phyloP scores from a whole-genome alignment of 2,329 filamentous ascomycete species.

The Ambrosiella xylebori region DNA sequence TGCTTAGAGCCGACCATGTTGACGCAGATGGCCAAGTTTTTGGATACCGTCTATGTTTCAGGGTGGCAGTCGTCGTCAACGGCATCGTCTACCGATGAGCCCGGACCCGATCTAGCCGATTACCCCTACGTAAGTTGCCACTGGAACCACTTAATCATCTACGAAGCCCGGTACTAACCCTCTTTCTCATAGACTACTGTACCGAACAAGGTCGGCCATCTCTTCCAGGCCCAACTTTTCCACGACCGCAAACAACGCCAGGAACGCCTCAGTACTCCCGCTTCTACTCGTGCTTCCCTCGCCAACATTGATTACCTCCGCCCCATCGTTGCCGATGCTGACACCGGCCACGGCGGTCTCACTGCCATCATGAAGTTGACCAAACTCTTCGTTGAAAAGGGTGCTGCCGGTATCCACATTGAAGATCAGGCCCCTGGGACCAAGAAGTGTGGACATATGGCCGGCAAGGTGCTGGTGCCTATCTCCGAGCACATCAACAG shows the following conservation, averaged over 20 bases:
- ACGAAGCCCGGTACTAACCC: neutral
- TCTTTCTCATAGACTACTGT: constrained; percentile 58
- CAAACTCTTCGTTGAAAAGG: constrained; percentile 91
- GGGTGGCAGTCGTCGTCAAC: constrained; percentile 98
- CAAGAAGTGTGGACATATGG: constrained; percentile 99
- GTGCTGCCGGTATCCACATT: constrained; percentile 93
- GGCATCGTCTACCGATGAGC: constrained; percentile 85
- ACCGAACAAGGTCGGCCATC: constrained; percentile 91
- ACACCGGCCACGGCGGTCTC: constrained; percentile 90
- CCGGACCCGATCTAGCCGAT: constrained; percentile 91
- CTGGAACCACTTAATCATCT: neutral
- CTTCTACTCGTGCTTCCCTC: constrained; percentile 52
- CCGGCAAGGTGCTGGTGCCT: constrained; percentile 91
- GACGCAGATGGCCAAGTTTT: constrained; percentile 97
- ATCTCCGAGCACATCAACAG: constrained; percentile 98
- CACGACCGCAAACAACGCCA: constrained; percentile 98
- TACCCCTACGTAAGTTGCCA: constrained; percentile 61
- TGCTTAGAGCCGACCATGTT: constrained; percentile 97
- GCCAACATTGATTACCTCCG: constrained; percentile 84
- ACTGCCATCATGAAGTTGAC: constrained; percentile 99
- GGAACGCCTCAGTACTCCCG: constrained; percentile 66
- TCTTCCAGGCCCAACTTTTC: constrained; percentile 98
- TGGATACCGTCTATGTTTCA: constrained; percentile 96
- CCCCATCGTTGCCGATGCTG: constrained; percentile 89
- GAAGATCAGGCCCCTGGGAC: constrained; percentile 96